phyloP scores from a whole-genome alignment of 2,329 filamentous ascomycete genomes.

The Diaporthe vaccinii region DNA sequence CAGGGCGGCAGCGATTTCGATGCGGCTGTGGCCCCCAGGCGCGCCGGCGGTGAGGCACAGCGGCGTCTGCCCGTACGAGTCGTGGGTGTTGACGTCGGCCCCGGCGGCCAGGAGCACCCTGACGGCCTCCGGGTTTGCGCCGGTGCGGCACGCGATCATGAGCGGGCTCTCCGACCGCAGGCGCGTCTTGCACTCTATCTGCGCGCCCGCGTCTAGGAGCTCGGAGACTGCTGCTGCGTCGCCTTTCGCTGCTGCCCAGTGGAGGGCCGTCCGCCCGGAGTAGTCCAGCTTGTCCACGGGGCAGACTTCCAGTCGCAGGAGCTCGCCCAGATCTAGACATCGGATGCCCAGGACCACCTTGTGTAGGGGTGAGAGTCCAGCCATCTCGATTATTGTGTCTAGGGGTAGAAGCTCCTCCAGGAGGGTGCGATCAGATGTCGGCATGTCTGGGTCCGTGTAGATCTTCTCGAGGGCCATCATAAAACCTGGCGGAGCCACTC shows the following conservation, averaged over 20 bases:
- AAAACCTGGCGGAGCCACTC: neutral
- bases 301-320: neutral
- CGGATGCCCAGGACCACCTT: conserved; percentile 29
- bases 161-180: conserved; percentile 17
- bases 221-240: neutral
- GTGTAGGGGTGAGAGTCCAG: conserved; percentile 13
- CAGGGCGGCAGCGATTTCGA: conserved; percentile 2
- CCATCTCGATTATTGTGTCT: conserved; percentile 23
- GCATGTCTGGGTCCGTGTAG: neutral
- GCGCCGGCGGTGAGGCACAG: neutral
- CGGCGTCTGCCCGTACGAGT: conserved; percentile 18
- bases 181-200: conserved; percentile 17
- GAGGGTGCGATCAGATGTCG: neutral
- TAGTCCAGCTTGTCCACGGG: conserved; percentile 18
- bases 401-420: conserved; percentile 12
- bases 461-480: conserved; percentile 30
- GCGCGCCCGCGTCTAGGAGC: conserved; percentile 5
- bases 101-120: conserved; percentile 10
- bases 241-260: conserved; percentile 18
- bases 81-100: neutral
- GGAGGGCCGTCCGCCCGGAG: conserved; percentile 2
- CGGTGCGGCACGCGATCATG: conserved; percentile 2
- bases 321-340: neutral
- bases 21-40: neutral
- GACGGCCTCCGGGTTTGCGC: neutral